These are phyloP conservation scores for Globisporangium abappressorium DNA, from an alignment of 352 stramenopile genomes.

Conservation along the genomic window DNA sequence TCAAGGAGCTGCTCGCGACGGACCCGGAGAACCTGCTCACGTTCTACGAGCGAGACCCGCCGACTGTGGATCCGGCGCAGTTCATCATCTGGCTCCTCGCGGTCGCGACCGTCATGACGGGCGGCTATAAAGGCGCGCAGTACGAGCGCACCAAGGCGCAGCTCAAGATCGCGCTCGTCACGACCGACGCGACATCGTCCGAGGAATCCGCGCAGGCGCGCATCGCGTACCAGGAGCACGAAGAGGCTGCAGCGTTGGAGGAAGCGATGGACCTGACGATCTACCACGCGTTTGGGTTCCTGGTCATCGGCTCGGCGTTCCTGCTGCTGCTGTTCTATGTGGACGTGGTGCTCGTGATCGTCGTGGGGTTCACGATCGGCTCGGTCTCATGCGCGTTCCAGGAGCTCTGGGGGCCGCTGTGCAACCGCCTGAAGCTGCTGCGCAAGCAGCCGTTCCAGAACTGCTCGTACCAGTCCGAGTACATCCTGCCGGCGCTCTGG, in stretches of 20 bases:
- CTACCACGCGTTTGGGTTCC: slow-evolving; percentile 87
- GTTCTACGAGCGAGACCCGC: slow-evolving; percentile 64
- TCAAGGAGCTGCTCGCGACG: slow-evolving; percentile 40
- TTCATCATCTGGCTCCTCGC: slow-evolving; percentile 76
- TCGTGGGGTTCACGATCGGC: slow-evolving; percentile 62
- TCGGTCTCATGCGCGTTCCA: slow-evolving; percentile 53
- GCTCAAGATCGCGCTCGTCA: slow-evolving; percentile 44
- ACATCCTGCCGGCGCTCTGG: slow-evolving; percentile 55
- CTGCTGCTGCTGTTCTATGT: slow-evolving; percentile 92
- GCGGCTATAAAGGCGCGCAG: slow-evolving; percentile 66
- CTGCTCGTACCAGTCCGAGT: slow-evolving; percentile 39
- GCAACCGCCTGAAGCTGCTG: slow-evolving; percentile 38
- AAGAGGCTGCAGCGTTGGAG: slow-evolving; percentile 35
- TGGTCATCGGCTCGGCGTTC: slow-evolving; percentile 88
- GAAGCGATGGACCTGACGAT: slow-evolving; percentile 89
- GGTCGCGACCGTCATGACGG: slow-evolving; percentile 66
- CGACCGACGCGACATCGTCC: slow-evolving; percentile 48
- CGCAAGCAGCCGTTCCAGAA: slow-evolving; percentile 36
- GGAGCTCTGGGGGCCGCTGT: slow-evolving; percentile 58
- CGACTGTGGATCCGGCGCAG: slow-evolving; percentile 56
- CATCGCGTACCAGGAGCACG: slow-evolving; percentile 53
- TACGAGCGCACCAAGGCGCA: slow-evolving; percentile 68
- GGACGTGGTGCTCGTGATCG: slow-evolving; percentile 74
- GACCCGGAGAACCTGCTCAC: slow-evolving; percentile 29
- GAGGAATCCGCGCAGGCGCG: slow-evolving; percentile 44